Evolutionary conservation across 2,329 filamentous ascomycete species (phyloP), one percentile per base, ranked within the genome.

Genomic region (Botrytis tulipae): DNA sequence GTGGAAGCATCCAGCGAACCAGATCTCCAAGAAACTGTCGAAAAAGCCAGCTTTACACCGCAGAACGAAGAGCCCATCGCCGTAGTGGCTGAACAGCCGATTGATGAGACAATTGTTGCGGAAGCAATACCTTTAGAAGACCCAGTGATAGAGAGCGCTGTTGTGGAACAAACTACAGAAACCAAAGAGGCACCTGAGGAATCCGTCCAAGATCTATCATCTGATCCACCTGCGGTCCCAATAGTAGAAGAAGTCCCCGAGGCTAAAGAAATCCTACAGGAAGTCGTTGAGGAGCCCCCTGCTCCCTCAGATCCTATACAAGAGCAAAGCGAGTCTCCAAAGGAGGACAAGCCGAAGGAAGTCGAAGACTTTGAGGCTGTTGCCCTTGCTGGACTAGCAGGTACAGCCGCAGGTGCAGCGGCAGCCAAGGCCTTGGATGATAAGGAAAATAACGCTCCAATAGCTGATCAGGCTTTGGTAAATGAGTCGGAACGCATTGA

Each of bases 331-430:
- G 61, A 60, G 40, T 22, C 37, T 25, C 35, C 35, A 32, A 46
- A n/a, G 40, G 54, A 70, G 2, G 67, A 44, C 8, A 61, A 70
- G 32, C 25, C 25, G 29, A 32, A 51, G 20, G 42, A 51, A 70
- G 25, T 22, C 32, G 32, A 62, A 16, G 35, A 16, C 8, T 32
- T 46, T 70, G 71, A 66, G n/a, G 71, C 42, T 32, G 65, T 40
- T 51, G 65, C 71, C 20, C 7, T 70, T 60, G 71, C 71, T 40
- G 71, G 63, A 42, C 37, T 70, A 44, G 51, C 71, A 48, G 57
- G 51, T 29, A 65, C 63, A 70, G 54, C 32, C 22, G 32, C 48
- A 72, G 65, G 40, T 12, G 65, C 63, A 70, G 54, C 25, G 22
- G 32, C 48, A 51, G 51, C 32, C 32, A 57, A 44, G 44, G 42